Evolutionary conservation across 2,329 filamentous ascomycete species (phyloP), one percentile per base, ranked within the genome.

Genomic region (Colletotrichum sp.): DNA sequence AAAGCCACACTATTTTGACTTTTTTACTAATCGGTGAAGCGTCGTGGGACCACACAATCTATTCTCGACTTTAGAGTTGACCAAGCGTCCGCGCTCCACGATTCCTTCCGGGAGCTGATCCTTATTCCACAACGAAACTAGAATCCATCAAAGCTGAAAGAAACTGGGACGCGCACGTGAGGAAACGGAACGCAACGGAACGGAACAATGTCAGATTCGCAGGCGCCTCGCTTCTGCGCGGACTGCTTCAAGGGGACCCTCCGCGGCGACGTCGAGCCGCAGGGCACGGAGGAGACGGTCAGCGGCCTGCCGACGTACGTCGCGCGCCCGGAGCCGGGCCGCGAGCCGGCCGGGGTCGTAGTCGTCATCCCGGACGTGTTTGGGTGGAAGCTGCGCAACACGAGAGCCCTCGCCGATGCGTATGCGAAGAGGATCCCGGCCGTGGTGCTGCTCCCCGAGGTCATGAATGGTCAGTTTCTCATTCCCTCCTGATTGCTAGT

Each of bases 301-400:
- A 71, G 78, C 69, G 79, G 79, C 25, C 76, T 81, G 39, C 77
- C 75, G 34, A 80, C 80, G 12, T 82, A 82, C 63, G 79, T 81
- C 65, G 79, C 80, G 27, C 76, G 75, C 25, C 80, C 80, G 9
- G 59, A 70, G 19, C 69, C 77, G 32, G 78, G 70, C 59, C 73
- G 65, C 39, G 73, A 76, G 64, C 73, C 84, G n/a, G 87, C 86
- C 49, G 90, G 85, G 13, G 87, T 90, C 74, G 82, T 92, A 12
- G 87, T 92, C 57, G 85, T 91, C 66, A 85, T 92, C 36, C 86
- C 90, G 0, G 90, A 92, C 79, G 87, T 87, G 0, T 91, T 92
- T 78, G 90, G 90, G 19, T 90, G 89, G 86, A 83, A 86, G 4
- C 88, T 92, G 77, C 82, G 87, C 27, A 92, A 92, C 81, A 87